A percentile compares a stretch with the other conserved stretches of the same genome.
These are phyloP conservation scores for Bombardia bombarda DNA, from an alignment of 495 filamentous ascomycete species.

Conservation along the genomic window DNA sequence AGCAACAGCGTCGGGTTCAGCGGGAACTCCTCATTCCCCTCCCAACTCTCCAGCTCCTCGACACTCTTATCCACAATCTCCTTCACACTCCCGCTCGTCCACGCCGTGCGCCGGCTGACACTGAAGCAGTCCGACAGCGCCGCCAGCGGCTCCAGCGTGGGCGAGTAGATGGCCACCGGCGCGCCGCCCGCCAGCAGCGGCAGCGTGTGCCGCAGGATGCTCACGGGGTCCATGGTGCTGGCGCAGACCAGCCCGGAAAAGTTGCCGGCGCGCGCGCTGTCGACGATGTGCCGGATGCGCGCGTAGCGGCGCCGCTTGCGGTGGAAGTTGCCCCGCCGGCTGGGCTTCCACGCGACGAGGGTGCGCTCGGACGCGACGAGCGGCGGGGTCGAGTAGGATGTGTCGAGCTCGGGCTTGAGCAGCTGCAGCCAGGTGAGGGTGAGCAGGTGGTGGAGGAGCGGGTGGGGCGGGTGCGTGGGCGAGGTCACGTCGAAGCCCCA, in stretches of 20 bases:
- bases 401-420: slow-evolving; percentile 62
- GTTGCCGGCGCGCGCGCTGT: slow-evolving; percentile 62
- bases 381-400: slow-evolving; percentile 55
- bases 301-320: slow-evolving; percentile 81
- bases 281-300: slow-evolving; percentile 55
- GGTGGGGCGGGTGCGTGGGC: slow-evolving; percentile 59
- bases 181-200: slow-evolving; percentile 79
- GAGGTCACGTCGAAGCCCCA: slow-evolving; percentile 69
- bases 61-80: slow-evolving; percentile 26
- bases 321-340: slow-evolving; percentile 70
- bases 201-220: slow-evolving; percentile 61
- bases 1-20: slow-evolving; percentile 77
- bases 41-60: slow-evolving; percentile 38
- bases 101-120: slow-evolving; percentile 65
- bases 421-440: slow-evolving; percentile 86
- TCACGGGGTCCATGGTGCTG: slow-evolving; percentile 68
- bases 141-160: slow-evolving; percentile 67
- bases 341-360: slow-evolving; percentile 60
- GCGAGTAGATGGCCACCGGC: slow-evolving; percentile 74
- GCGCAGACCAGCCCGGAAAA: slow-evolving; percentile 82
- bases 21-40: slow-evolving; percentile 62
- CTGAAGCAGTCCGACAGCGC: slow-evolving; percentile 73
- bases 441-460: slow-evolving; percentile 72
- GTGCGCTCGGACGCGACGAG: slow-evolving; percentile 42
- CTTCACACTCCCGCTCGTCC: slow-evolving; percentile 33